Percentiles rank a stretch among this genome's conserved stretches.
Conservation (phyloP, 129 eudicot genomes). For the Lactuca sativa region DNA sequence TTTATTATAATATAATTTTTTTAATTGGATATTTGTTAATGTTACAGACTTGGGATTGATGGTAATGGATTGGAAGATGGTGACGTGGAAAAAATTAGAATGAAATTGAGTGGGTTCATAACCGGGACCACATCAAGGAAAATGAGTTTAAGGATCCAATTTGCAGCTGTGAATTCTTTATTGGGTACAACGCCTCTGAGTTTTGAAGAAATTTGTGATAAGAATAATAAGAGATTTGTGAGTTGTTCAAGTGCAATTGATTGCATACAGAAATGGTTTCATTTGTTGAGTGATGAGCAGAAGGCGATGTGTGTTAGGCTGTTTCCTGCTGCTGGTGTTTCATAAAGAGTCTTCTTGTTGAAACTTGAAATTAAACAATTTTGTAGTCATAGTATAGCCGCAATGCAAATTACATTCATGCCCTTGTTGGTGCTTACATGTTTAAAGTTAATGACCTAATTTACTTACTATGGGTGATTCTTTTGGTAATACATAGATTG, state of each 20-base stretch:
- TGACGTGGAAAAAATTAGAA: slow-evolving; percentile 50
- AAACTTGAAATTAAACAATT: slow-evolving; percentile 21
- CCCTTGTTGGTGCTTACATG: not conserved
- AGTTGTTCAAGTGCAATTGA: slow-evolving; percentile 28
- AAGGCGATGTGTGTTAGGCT: slow-evolving; percentile 40
- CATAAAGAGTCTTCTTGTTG: slow-evolving; percentile 7
- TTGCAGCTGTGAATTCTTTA: slow-evolving; percentile 55
- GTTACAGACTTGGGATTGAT: slow-evolving; percentile 59
- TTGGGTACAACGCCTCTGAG: slow-evolving; percentile 43
- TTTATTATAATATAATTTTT: not conserved
- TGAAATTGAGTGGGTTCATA: slow-evolving; percentile 43
- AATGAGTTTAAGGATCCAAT: slow-evolving; percentile 37
- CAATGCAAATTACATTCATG: not conserved
- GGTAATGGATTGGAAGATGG: slow-evolving; percentile 53
- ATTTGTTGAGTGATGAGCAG: slow-evolving; percentile 53
- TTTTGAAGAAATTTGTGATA: slow-evolving; percentile 53
- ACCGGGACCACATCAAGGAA: slow-evolving; percentile 25
- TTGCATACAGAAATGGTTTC: slow-evolving; percentile 55
- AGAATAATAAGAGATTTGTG: slow-evolving; percentile 25
- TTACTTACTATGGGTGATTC: no score
- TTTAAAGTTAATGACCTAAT: no score
- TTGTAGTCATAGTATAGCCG: slow-evolving; percentile 31
- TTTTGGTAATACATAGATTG: no score
- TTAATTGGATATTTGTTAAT: not conserved
- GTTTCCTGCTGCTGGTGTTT: slow-evolving; percentile 26